Percentiles rank a stretch among this genome's conserved stretches.
These are phyloP conservation scores for Euphorbia corollata DNA, from an alignment of 441 rosid genomes.

Conservation along the genomic window DNA sequence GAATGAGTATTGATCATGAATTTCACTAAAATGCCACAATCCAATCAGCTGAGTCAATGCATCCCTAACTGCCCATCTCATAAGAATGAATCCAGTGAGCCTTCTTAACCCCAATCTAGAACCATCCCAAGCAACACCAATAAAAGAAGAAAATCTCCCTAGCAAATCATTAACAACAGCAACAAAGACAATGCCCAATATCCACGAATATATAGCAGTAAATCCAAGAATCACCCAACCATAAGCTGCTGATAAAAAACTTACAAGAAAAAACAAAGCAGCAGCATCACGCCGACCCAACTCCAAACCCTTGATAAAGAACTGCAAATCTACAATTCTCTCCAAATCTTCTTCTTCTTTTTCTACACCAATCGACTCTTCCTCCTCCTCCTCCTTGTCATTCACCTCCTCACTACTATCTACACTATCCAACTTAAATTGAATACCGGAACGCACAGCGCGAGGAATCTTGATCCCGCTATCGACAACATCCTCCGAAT, in stretches of 20 bases:
- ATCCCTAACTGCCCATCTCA: constrained; percentile 92
- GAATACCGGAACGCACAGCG: constrained; percentile 50
- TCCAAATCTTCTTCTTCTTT: constrained; percentile 30
- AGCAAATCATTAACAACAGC: constrained; percentile 60
- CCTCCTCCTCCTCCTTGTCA: constrained; percentile 25
- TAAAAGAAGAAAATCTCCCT: constrained; percentile 48
- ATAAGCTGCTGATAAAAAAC: constrained; percentile 78
- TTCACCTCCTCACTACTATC: constrained; percentile 19
- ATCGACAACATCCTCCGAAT: constrained; percentile 44
- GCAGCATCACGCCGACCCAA: constrained; percentile 70
- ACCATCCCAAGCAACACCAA: constrained; percentile 61
- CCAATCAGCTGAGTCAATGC: constrained; percentile 85
- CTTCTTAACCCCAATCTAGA: constrained; percentile 75
- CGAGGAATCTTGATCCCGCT: constrained; percentile 51
- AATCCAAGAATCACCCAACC: constrained; percentile 92
- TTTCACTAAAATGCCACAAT: constrained; percentile 78
- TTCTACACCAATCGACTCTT: constrained; percentile 14
- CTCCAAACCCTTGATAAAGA: constrained; percentile 62
- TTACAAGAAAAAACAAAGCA: constrained; percentile 59
- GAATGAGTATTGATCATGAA: constrained; percentile 80
- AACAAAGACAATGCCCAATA: constrained; percentile 60
- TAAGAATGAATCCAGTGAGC: constrained; percentile 75
- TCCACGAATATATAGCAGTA: constrained; percentile 73
- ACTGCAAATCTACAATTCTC: constrained; percentile 45
- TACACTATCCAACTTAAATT: constrained; percentile 32